Conservation (phyloP, 495 filamentous ascomycete species). For the Thozetella sp. region DNA sequence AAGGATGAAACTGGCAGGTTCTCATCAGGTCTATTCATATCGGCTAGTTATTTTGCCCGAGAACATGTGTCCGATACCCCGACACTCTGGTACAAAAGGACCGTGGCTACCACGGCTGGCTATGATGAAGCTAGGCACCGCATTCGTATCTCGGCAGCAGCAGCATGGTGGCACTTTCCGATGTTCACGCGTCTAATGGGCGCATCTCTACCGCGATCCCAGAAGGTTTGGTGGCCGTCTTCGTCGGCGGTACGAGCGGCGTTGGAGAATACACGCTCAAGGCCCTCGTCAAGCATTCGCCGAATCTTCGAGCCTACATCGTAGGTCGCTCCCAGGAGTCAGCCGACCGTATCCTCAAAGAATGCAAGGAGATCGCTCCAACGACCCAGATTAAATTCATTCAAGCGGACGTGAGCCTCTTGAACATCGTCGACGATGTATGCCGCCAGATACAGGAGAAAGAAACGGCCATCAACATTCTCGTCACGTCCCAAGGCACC, state of each 20-base stretch:
- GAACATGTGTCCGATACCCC: too few species aligned
- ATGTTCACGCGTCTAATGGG: slow-evolving; percentile 37
- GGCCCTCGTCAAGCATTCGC: slow-evolving; percentile 52
- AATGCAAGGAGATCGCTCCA: slow-evolving; percentile 42
- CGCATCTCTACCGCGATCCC: slow-evolving; percentile 38
- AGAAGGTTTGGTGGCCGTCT: slow-evolving; percentile 50
- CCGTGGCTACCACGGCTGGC: too few species aligned
- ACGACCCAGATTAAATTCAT: slow-evolving; percentile 51
- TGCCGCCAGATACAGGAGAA: slow-evolving; percentile 51
- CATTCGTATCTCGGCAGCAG: too few species aligned
- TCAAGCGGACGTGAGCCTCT: slow-evolving; percentile 50
- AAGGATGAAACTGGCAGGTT: too few species aligned
- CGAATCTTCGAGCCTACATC: slow-evolving; percentile 25
- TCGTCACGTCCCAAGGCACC: slow-evolving; percentile 50
- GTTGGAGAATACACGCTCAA: slow-evolving; percentile 63
- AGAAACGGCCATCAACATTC: slow-evolving; percentile 55
- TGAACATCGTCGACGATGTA: slow-evolving; percentile 54
- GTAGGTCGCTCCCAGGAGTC: slow-evolving; percentile 40
- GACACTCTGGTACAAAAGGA: too few species aligned
- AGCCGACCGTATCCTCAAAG: slow-evolving; percentile 33
- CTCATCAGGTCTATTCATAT: too few species aligned
- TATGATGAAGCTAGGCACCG: too few species aligned
- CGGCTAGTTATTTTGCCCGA: too few species aligned
- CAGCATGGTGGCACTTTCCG: slow-evolving; percentile 37
- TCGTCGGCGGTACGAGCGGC: slow-evolving; percentile 67